phyloP scores from a whole-genome alignment of 495 filamentous ascomycete genomes.

The Daldinia loculata region DNA sequence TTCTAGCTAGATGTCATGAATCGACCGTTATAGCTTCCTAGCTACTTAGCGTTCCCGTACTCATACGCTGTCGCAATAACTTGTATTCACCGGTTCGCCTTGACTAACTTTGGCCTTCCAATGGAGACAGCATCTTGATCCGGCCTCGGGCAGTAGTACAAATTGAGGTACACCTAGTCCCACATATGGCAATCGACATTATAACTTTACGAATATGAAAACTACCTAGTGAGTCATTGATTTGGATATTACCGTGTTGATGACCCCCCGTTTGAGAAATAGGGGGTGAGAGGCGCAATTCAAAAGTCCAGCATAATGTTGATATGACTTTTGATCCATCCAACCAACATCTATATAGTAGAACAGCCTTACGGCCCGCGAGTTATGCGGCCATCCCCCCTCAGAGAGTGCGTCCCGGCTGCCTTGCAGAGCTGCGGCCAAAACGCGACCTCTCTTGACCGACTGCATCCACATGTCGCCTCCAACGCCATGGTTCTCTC shows the following conservation, averaged over 20 bases:
- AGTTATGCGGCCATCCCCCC: conserved; percentile 28
- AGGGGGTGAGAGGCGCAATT: conserved; percentile 1
- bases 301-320: conserved; percentile 12
- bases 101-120: conserved; percentile 8
- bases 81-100: conserved; percentile 10
- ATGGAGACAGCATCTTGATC: background rate
- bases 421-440: conserved; percentile 34
- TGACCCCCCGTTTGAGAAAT: conserved; percentile 16
- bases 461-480: conserved; percentile 15
- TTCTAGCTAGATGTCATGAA: background rate
- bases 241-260: conserved; percentile 3
- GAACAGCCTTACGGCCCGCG: conserved; percentile 39
- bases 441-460: conserved; percentile 19
- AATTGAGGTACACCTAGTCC: background rate
- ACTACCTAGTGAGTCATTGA: conserved; percentile 8
- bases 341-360: conserved; percentile 30
- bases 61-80: conserved; percentile 4
- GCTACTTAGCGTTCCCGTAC: background rate
- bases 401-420: conserved; percentile 12
- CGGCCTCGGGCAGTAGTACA: conserved; percentile 2
- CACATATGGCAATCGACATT: conserved; percentile 11
- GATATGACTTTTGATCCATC: conserved; percentile 9
- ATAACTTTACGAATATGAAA: conserved; percentile 12
- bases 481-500: conserved; percentile 22
- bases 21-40: background rate